These are phyloP conservation scores for Dothidotthia symphoricarpi DNA, from an alignment of 2,329 filamentous ascomycete genomes.

Conservation along the genomic window DNA sequence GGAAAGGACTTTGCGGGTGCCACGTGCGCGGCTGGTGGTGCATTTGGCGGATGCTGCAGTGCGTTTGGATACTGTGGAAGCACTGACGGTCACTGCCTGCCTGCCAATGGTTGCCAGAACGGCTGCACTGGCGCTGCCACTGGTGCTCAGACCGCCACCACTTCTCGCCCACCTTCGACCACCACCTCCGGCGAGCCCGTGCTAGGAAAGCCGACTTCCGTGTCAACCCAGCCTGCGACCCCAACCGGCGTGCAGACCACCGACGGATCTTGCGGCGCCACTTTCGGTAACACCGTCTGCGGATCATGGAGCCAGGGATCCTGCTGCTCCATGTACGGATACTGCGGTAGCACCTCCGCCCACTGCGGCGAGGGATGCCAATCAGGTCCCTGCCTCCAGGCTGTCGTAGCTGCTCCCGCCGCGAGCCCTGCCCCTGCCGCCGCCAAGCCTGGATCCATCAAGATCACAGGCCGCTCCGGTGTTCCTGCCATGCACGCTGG, in stretches of 20 bases:
- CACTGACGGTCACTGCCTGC: conserved; percentile 40
- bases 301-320: conserved; percentile 53
- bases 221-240: conserved; percentile 14
- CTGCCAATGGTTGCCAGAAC: conserved; percentile 42
- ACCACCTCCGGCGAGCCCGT: conserved; percentile 40
- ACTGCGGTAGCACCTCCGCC: conserved; percentile 50
- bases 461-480: conserved; percentile 55
- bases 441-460: conserved; percentile 49
- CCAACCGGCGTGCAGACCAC: conserved; percentile 42
- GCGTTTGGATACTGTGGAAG: conserved; percentile 37
- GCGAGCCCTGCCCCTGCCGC: conserved; percentile 49
- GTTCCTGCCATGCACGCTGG: conserved; percentile 64
- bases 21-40: conserved; percentile 42
- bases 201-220: conserved; percentile 33
- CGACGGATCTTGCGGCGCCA: conserved; percentile 55
- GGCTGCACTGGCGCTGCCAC: conserved; percentile 34
- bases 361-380: conserved; percentile 58
- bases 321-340: conserved; percentile 60
- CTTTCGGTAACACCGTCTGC: conserved; percentile 52
- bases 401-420: conserved; percentile 43
- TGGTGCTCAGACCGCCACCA: conserved; percentile 10
- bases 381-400: conserved; percentile 52
- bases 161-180: conserved; percentile 30
- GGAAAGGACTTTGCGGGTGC: conserved; percentile 43
- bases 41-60: conserved; percentile 44